Base-by-base conservation (phyloP, 306 rosid genomes). In the Glycine tomentella region DNA sequence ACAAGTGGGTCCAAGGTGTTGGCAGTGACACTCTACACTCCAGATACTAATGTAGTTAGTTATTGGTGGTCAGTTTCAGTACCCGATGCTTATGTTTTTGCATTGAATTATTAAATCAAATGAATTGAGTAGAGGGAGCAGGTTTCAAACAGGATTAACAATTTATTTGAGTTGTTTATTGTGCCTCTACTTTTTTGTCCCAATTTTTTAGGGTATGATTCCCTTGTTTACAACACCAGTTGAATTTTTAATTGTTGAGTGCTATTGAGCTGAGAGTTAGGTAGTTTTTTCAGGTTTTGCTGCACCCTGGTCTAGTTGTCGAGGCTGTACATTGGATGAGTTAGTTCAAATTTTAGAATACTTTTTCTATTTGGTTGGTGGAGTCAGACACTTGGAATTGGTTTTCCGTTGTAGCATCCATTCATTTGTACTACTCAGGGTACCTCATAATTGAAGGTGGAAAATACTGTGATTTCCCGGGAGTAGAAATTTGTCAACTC, bases 1-100 rank as follows among this genome's bases (percentile, higher is more conserved):
- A 45, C 34, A 9, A 68, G 55, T 68, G 55, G 73, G 55, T 68
- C 73, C 55, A 8, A 67, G 17, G 72, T 42, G 42, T 15, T 40
- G 7, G 14, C 31, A 8, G 14, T 66, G 52, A 12, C 33, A 66
- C 34, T 42, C 51, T 40, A 40, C 72, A 66, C 40, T 36, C 33
- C 71, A 14, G 14, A 6, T 38, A 66, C 13, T 4, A 42, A n/a
- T 38, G 10, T 42, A 15, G 25, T 3, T 7, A 6, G 17, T 14
- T n/a, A 40, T 66, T 15, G 20, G 51, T 65, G 20, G 51, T 65
- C 13, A 65, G 72, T 67, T 67, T 67, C 72, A 8, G 51, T 15
- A 14, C 31, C 34, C 2, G 4, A 15, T 67, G 13, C 42, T 67
- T 1, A 68, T 4, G 17, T 4, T 15, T 67, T 65, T 3, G 3